Evolutionary conservation across 441 rosid genomes (phyloP), one percentile per base, ranked within the genome.

Genomic region (Eutrema salsugineum): DNA sequence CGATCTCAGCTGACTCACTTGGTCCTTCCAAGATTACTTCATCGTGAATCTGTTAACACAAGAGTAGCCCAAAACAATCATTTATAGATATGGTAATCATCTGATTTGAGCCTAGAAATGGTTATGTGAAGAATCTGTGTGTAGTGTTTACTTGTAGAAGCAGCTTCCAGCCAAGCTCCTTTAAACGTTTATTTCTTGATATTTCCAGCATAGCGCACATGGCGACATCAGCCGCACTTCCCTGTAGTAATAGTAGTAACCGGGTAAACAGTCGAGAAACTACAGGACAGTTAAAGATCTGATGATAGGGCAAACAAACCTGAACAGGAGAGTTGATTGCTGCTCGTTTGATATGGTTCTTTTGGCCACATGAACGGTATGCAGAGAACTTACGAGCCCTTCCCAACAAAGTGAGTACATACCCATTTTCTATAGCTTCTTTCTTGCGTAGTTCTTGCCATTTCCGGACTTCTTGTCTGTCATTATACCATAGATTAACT

Each of bases 21-120:
- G 98, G 99, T 72, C 99, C 99, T 88, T 95, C 99, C 82, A 93
- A 80, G 67, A 95, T 95, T 71, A 95, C 97, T 89, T 95, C 98
- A 83, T 95, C 98, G 65, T 95, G 99, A 71, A 95, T 89, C 99
- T 95, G 91, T 48, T 47, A 79, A 57, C 58, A 36, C 32, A 59
- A 75, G 19, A 17, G 55, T 49, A 36, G 3, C 57, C 71, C 78
- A 66, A 47, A 69, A 68, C 24, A 61, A 38, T 44, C 54, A 53
- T 46, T 76, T 39, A 27, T 39, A 27, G 36, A 62, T 65, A 60
- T 36, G 33, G 33, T 51, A 57, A 60, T 58, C 46, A 54, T 46
- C 19, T 30, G 14, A 55, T 9, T 46, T 59, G 50, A 48, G 42
- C 66, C 27, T 38, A 24, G 22, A 62, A 40, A 33, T 38, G n/a